Evolutionary conservation across 2,329 filamentous ascomycete genomes (phyloP), one percentile per base, ranked within the genome.

Genomic region (Trichophaea hybrida): DNA sequence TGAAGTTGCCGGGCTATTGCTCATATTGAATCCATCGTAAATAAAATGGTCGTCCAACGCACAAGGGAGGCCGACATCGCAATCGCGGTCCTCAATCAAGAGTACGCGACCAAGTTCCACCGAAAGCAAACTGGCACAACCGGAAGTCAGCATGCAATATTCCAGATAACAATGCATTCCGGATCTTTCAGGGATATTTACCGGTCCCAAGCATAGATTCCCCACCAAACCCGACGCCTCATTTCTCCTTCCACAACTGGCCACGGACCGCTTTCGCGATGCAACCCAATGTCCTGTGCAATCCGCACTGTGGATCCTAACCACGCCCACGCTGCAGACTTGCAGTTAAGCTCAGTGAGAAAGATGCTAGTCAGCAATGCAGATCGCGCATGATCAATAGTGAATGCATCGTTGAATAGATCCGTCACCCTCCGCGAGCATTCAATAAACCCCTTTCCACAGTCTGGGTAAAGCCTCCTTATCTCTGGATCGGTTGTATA

Each of bases 181-280:
- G 24, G 44, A 34, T 24, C 31, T n/a, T 50, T 32, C 12, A 44
- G 57, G 37, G 50, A 54, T 35, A 70, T 75, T 69, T 70, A 83
- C 81, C 89, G 82, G 73, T 98, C 93, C 74, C 90, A 82, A 49
- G 88, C 81, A 72, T 97, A 97, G 59, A 95, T 81, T 12, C 87
- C 82, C 89, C 93, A 98, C 91, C 91, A 98, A n/a, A 74, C 72
- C 54, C 73, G 66, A 24, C 86, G 82, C 58, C 90, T 82, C 81
- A 91, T 89, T 72, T 97, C 91, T 8, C 80, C 80, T 68, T 95
- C 89, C 12, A 94, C 75, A 1, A 82, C 77, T 1, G 85, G 79
- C 78, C 84, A 88, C 0, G 83, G 78, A 0, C 84, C 84, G 1
- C 81, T 80, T 68, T 94, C 87, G 5, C 80, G 75, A 68, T 96